These are phyloP conservation scores for Dendrothele bispora DNA, from an alignment of 768 basidiomycete genomes.

Conservation along the genomic window DNA sequence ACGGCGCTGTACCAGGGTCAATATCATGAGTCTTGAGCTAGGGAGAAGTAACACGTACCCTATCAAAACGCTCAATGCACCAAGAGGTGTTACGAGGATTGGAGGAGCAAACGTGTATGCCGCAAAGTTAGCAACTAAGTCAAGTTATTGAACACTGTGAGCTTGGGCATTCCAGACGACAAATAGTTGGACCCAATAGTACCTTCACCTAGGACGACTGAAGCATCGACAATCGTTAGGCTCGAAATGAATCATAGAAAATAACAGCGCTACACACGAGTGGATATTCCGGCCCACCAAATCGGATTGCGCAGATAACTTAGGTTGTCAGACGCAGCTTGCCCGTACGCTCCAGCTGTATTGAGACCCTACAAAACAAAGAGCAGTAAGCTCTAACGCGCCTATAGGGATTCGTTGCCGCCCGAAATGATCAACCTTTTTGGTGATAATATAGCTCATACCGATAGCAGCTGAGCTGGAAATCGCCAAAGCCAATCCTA, in stretches of 20 bases:
- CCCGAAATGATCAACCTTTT: slow-evolving; percentile 69
- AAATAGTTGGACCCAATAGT: slow-evolving; percentile 11
- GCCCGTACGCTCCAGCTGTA: slow-evolving; percentile 62
- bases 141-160: background rate
- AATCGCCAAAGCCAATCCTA: slow-evolving; percentile 87
- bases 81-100: slow-evolving; percentile 97
- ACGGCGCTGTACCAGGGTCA: slow-evolving; percentile 64
- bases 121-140: slow-evolving; percentile 84
- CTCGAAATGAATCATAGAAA: slow-evolving; percentile 9
- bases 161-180: background rate
- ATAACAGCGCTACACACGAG: slow-evolving; percentile 56
- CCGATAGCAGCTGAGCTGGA: slow-evolving; percentile 87
- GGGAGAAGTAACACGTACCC: slow-evolving; percentile 58
- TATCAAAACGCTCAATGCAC: slow-evolving; percentile 92
- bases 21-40: background rate
- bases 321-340: slow-evolving; percentile 74
- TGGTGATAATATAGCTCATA: slow-evolving; percentile 97
- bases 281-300: slow-evolving; percentile 97
- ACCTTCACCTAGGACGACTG: slow-evolving; percentile 96
- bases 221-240: background rate
- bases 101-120: slow-evolving; percentile 98
- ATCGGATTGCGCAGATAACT: slow-evolving; percentile 88
- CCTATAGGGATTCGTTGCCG: background rate
- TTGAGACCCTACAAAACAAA: slow-evolving; percentile 73
- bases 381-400: slow-evolving; percentile 5